phyloP scores from a whole-genome alignment of 371 early-diverging fungal genomes.

The Saksenaea oblongispora region DNA sequence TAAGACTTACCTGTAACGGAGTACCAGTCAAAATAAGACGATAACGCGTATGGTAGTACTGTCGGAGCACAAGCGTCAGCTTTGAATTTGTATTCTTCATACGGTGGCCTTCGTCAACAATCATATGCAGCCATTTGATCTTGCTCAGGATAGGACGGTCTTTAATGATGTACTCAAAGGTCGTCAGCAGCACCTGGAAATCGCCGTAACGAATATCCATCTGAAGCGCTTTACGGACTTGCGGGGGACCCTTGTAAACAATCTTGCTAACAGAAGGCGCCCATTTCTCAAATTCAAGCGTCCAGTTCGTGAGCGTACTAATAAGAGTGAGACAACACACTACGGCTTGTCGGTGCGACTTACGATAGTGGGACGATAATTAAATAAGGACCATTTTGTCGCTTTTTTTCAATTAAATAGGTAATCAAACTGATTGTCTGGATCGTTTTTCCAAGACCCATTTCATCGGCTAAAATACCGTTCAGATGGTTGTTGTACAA shows the following conservation, averaged over 20 bases:
- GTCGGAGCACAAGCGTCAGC: slow-evolving; percentile 81
- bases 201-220: slow-evolving; percentile 71
- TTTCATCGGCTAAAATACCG: slow-evolving; percentile 99
- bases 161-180: slow-evolving; percentile 96
- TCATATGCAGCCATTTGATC: slow-evolving; percentile 93
- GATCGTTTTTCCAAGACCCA: slow-evolving; percentile 97
- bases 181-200: slow-evolving; percentile 96
- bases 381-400: slow-evolving; percentile 90
- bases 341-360: slow-evolving; percentile 33
- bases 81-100: slow-evolving; percentile 96
- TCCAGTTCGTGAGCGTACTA: slow-evolving; percentile 94
- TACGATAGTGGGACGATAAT: slow-evolving; percentile 92
- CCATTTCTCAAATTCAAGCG: slow-evolving; percentile 97
- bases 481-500: slow-evolving; percentile 95
- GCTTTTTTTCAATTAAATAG: slow-evolving; percentile 90
- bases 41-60: slow-evolving; percentile 84
- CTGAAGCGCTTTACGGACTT: slow-evolving; percentile 71
- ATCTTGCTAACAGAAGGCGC: slow-evolving; percentile 89
- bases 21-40: slow-evolving; percentile 99
- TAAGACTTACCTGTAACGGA: slow-evolving; percentile 81
- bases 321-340: background rate
- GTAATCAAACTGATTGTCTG: slow-evolving; percentile 98
- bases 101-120: slow-evolving; percentile 99
- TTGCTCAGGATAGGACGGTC: slow-evolving; percentile 82
- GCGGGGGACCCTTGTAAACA: slow-evolving; percentile 88